A percentile compares a stretch with the other conserved stretches of the same genome.
Conservation (phyloP, 225 moss, liverwort and hornwort species). For the Pseudoscleropodium purum region DNA sequence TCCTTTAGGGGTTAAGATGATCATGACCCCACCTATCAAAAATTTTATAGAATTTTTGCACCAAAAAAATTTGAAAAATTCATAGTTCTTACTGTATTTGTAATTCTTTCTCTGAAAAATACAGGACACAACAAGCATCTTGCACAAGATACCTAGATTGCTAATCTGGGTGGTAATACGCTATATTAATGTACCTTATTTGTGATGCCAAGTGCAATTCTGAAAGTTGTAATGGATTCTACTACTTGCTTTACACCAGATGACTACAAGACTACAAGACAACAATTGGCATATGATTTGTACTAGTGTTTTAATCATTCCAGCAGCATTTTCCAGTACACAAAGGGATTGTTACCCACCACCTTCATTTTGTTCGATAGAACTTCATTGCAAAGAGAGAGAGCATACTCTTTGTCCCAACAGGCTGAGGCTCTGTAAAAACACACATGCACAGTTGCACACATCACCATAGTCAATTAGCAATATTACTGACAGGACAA, state of each 20-base stretch:
- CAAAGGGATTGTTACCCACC: background rate
- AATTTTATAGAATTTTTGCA: background rate
- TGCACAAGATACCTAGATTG: background rate
- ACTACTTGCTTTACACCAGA: background rate
- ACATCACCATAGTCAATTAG: background rate
- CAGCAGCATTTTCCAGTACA: background rate
- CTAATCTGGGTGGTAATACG: background rate
- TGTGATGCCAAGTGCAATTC: background rate
- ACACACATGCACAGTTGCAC: background rate
- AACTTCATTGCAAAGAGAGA: background rate
- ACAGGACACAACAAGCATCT: background rate
- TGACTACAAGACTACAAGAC: background rate
- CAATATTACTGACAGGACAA: background rate
- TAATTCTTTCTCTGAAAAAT: background rate
- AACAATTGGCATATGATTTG: background rate
- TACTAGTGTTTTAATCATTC: background rate
- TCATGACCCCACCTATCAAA: rapidly evolving
- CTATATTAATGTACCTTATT: background rate
- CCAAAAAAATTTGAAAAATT: background rate
- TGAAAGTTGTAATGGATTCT: background rate
- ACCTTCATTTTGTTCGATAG: background rate
- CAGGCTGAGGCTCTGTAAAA: background rate
- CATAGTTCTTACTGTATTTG: background rate
- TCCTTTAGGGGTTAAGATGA: background rate
- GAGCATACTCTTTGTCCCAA: background rate